A percentile compares a stretch with the other conserved stretches of the same genome.
These are phyloP conservation scores for Kokia cookei DNA, from an alignment of 441 rosid species.

Conservation along the genomic window DNA sequence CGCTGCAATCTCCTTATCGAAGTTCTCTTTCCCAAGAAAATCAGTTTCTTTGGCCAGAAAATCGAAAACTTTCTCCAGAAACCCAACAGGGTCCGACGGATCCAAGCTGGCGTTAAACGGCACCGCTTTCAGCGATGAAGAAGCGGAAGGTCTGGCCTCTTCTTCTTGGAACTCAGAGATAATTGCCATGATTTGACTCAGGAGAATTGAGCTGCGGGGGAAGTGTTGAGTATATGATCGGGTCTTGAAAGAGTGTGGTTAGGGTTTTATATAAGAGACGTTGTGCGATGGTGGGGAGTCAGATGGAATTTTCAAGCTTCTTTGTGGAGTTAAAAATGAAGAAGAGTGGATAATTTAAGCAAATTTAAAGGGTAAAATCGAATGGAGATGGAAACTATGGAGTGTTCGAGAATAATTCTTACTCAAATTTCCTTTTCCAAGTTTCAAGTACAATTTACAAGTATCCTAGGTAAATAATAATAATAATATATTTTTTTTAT, in stretches of 20 bases:
- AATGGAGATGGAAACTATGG: too few species aligned
- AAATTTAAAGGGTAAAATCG: too few species aligned
- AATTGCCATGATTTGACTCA: constrained; percentile 48
- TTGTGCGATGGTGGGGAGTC: background rate
- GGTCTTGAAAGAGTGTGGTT: background rate
- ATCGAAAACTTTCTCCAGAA: constrained; percentile 54
- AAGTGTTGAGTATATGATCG: background rate
- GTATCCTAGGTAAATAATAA: too few species aligned
- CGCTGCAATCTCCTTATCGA: constrained; percentile 56
- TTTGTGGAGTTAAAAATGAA: background rate
- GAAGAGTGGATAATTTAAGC: too few species aligned
- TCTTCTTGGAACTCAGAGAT: constrained; percentile 77
- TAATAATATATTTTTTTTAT: too few species aligned
- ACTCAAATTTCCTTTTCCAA: too few species aligned
- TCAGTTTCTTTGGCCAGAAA: constrained; percentile 61
- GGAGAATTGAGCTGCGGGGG: background rate
- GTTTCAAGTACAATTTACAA: too few species aligned
- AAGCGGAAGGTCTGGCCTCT: constrained; percentile 28
- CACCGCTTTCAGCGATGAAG: constrained; percentile 22
- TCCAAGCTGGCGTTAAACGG: constrained; percentile 49
- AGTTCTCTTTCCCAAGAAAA: constrained; percentile 42
- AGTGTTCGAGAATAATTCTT: too few species aligned
- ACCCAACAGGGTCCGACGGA: constrained; percentile 53
- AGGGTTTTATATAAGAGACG: background rate
- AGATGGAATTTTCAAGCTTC: background rate